Evolutionary conservation across 2,329 filamentous ascomycete genomes (phyloP).

Genomic region (Daldinia sp.): DNA sequence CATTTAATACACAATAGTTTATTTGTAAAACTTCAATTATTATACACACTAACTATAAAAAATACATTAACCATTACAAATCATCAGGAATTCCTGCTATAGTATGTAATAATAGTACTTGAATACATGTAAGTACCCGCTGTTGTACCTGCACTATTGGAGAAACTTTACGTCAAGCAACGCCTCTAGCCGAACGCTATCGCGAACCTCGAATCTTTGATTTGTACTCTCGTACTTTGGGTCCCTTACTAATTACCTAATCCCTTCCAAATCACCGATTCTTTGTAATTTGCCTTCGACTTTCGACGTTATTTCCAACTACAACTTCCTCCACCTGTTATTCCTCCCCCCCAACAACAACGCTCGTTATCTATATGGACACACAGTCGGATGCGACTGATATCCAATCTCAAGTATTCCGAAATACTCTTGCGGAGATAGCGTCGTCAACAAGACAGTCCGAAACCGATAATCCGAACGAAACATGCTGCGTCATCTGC

Average conservation of each 20-base stretch:
- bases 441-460: constrained; percentile 50
- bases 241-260: neutral
- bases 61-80: too few relatives aligned
- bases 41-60: too few relatives aligned
- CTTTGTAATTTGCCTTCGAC: constrained; percentile 5
- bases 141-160: neutral
- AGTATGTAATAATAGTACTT: too few relatives aligned
- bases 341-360: neutral
- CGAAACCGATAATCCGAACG: constrained; percentile 49
- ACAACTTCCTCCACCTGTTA: neutral
- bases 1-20: too few relatives aligned
- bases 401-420: constrained; percentile 58
- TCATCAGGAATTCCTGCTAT: too few relatives aligned
- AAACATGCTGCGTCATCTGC: constrained; percentile 84
- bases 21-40: too few relatives aligned
- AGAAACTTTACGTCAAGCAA: neutral
- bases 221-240: constrained; percentile 1
- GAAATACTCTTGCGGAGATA: constrained; percentile 59
- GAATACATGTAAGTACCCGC: too few relatives aligned
- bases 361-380: constrained; percentile 48
- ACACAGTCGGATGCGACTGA: constrained; percentile 49
- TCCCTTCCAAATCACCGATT: neutral
- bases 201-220: too few relatives aligned
- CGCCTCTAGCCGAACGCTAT: too few relatives aligned
- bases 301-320: neutral